These are phyloP conservation scores for Cucumis hystrix DNA, from an alignment of 306 rosid genomes.

Conservation along the genomic window DNA sequence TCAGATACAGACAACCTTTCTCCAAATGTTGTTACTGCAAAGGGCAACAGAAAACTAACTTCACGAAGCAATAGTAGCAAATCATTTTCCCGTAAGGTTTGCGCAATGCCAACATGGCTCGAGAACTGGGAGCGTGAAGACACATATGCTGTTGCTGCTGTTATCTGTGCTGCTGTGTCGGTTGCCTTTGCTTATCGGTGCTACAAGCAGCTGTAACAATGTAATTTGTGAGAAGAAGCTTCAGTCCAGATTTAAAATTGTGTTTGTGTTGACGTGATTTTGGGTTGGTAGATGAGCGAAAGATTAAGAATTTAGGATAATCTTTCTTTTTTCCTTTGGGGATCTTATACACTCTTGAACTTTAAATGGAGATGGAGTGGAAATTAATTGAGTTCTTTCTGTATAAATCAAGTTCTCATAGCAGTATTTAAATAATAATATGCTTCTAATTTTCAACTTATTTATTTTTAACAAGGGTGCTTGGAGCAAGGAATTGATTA, in stretches of 20 bases:
- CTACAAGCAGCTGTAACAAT: constrained; percentile 41
- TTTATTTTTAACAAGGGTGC: too few species aligned
- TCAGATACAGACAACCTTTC: constrained; percentile 25
- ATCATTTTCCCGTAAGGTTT: constrained; percentile 38
- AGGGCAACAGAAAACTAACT: constrained; percentile 20
- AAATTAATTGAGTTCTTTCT: not conserved
- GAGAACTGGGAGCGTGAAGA: constrained; percentile 91
- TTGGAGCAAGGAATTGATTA: too few species aligned
- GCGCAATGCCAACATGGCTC: constrained; percentile 60
- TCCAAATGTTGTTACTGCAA: constrained; percentile 23
- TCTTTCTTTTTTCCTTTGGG: not conserved
- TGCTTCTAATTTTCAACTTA: not conserved
- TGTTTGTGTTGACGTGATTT: not conserved
- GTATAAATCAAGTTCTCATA: not conserved
- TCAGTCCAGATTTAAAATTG: not conserved
- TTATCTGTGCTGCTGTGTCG: constrained; percentile 68
- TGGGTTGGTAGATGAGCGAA: not conserved
- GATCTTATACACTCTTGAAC: not conserved
- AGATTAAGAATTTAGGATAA: not conserved
- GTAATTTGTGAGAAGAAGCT: not conserved
- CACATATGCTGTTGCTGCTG: constrained; percentile 70
- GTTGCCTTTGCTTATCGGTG: constrained; percentile 72
- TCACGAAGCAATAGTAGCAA: constrained; percentile 37
- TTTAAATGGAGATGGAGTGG: not conserved
- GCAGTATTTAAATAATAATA: not conserved